Evolutionary conservation across 202 grass and related monocot species (phyloP), one percentile per base, ranked within the genome.

Genomic region (Hordeum pubiflorum): DNA sequence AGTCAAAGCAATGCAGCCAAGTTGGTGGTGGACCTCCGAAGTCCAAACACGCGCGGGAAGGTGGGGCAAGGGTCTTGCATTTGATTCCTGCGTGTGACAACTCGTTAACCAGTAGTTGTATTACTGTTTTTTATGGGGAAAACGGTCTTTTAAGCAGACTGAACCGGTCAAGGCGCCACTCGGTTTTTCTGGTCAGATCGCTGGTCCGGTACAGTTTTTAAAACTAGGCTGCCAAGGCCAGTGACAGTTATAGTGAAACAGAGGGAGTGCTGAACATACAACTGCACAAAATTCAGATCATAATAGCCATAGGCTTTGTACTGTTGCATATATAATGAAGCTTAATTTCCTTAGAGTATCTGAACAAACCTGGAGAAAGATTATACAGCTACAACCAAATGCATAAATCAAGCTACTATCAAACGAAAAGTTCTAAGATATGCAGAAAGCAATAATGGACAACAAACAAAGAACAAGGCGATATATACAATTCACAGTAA

Each of bases 401-500:
- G 23, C 17, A 81, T 10, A 23, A 78, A 15, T 31, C 60, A 79
- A 38, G 9, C 14, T 60, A 58, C 36, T 26, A 32, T 29, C 31
- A 36, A 80, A 57, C 43, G 14, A 65, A 27, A 65, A 59, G 56
- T 76, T 69, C 41, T 4, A 13, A 32, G 9, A 70, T 54, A 85
- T 50, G 38, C 24, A 70, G 55, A 48, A 58, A 41, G 55, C 18
- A 54, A 70, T 26, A 63, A 71, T 56, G 22, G 61, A 15, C 21
- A 81, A 37, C 4, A 75, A 43, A 57, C 40, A 83, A 83, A 57
- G 4, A 85, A 65, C 23, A 73, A 69, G 14, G 36, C 21, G 64
- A 36, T 36, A 46, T 6, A 61, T 71, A 22, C 31, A 72, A 18
- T 38, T 85, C 50, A 76, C 10, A 23, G 3, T 17, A 54, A 76